Conservation (phyloP, 148 eudicot species). For the Vaccinium darrowii region DNA sequence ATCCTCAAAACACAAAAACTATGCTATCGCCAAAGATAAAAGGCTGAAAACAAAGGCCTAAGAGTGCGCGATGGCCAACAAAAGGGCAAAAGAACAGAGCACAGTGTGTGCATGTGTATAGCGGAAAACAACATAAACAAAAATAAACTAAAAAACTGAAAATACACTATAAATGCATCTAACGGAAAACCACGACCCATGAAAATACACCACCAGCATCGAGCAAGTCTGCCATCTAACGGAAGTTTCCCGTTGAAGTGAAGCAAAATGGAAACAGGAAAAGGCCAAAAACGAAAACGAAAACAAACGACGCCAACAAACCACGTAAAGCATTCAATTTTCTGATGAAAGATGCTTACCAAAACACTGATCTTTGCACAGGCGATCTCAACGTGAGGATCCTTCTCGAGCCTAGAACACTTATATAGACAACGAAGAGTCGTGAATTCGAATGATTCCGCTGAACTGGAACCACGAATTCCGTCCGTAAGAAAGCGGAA, state of each 20-base stretch:
- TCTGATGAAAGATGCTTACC: slow-evolving; percentile 13
- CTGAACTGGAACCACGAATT: slow-evolving; percentile 16
- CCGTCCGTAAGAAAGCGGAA: neutral
- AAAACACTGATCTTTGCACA: neutral
- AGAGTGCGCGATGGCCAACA: no score
- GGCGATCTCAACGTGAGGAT: slow-evolving; percentile 5
- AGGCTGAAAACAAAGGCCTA: no score
- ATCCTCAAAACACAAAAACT: no score
- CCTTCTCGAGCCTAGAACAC: neutral
- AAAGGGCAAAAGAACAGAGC: no score
- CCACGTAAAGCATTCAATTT: neutral
- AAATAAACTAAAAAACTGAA: no score
- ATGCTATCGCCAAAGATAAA: no score
- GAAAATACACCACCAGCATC: no score
- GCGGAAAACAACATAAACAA: no score
- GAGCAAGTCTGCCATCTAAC: no score
- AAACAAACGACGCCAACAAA: neutral
- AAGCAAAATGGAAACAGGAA: neutral
- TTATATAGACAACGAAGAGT: slow-evolving; percentile 4
- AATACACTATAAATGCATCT: no score
- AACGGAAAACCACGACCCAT: no score
- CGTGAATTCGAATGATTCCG: neutral
- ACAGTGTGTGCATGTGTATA: no score
- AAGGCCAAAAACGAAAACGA: neutral
- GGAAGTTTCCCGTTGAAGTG: neutral